Conservation (phyloP, 2,329 filamentous ascomycete genomes). For the Lithohypha guttulata region DNA sequence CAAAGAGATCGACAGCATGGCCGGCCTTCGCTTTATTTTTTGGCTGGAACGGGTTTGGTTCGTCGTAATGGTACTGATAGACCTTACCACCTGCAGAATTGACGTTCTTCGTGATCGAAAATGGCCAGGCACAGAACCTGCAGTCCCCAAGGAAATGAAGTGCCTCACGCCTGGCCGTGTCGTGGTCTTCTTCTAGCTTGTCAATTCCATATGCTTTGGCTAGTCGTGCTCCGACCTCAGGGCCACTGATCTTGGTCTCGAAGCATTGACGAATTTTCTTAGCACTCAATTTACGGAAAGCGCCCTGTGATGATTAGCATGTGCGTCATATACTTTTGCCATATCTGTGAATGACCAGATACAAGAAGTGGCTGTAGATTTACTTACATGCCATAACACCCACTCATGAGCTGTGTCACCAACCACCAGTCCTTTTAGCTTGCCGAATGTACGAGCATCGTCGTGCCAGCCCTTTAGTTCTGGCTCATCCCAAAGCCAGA, state of each 20-base stretch:
- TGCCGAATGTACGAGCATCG: conserved; percentile 1
- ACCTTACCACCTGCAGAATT: conserved; percentile 3
- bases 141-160: conserved; percentile 2
- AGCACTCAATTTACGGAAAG: background rate
- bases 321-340: too few species aligned
- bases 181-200: conserved; percentile 2
- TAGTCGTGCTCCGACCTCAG: background rate
- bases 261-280: conserved; percentile 3
- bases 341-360: too few species aligned
- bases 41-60: conserved; percentile 3
- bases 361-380: too few species aligned
- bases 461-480: conserved; percentile 4
- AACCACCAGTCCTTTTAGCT: conserved; percentile 6
- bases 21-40: background rate
- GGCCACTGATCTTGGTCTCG: background rate
- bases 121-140: conserved; percentile 2
- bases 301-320: too few species aligned
- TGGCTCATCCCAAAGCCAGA: conserved; percentile 8
- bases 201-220: conserved; percentile 6
- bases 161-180: background rate
- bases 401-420: conserved; percentile 1
- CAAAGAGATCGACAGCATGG: conserved; percentile 5
- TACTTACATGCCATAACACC: conserved; percentile 4
- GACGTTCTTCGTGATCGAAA: background rate
- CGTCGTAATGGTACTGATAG: conserved; percentile 7